Conservation (phyloP, 306 rosid species). For the Ormosia semicastrata region DNA sequence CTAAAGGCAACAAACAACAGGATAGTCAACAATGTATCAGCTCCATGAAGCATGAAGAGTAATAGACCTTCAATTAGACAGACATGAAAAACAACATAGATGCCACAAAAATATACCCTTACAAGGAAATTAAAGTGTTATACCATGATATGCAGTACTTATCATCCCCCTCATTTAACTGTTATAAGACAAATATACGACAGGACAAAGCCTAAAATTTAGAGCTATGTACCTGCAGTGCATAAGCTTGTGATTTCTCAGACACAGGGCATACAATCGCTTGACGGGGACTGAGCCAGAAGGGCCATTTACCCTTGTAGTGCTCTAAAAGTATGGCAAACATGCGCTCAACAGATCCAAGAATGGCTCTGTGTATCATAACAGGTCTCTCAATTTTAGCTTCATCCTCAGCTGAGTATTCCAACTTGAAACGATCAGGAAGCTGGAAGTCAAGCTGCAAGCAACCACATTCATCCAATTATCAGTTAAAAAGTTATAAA, state of each 20-base stretch:
- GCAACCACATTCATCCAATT: constrained; percentile 35
- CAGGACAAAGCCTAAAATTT: constrained; percentile 1
- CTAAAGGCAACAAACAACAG: neutral
- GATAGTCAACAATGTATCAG: neutral
- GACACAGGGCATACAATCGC: constrained; percentile 93
- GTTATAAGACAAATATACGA: constrained; percentile 6
- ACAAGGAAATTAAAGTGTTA: neutral
- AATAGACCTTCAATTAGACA: neutral
- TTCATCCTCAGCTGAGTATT: constrained; percentile 94
- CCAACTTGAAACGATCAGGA: constrained; percentile 83
- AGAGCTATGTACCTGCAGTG: constrained; percentile 50
- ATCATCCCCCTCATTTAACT: constrained; percentile 57
- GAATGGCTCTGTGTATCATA: constrained; percentile 93
- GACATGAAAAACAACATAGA: neutral
- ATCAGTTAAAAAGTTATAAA: constrained; percentile 11
- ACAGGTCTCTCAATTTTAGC: constrained; percentile 89
- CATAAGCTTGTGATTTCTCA: constrained; percentile 79
- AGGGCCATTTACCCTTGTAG: constrained; percentile 97
- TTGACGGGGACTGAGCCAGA: constrained; percentile 99
- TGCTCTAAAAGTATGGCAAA: constrained; percentile 93
- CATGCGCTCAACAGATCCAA: constrained; percentile 95
- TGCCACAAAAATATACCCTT: neutral
- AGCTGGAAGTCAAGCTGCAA: constrained; percentile 97
- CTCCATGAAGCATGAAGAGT: neutral
- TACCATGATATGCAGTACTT: constrained; percentile 7